Evolutionary conservation across 73 alveolate species (phyloP), one percentile per base, ranked within the genome.

Genomic region (Paramecium octaurelia): DNA sequence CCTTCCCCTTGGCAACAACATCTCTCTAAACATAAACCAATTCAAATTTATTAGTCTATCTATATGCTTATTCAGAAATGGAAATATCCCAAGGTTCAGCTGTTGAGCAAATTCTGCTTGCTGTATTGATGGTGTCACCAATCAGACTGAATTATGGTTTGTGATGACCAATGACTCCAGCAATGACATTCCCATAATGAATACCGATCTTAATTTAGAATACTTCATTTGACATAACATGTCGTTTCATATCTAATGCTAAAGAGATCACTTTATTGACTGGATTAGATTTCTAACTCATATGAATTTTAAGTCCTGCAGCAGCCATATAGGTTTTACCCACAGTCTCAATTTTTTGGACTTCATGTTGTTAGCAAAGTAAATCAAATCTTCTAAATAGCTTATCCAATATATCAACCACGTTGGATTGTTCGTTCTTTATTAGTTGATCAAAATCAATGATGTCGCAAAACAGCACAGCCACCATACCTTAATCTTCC

Each of bases 291-390:
- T 94, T 92, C 57, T 93, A 85, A 84, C 85, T 85, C 80, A 85
- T 94, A 23, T 73, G 48, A 6, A 70, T 70, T 59, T 93, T 93
- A 5, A 95, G 94, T n/a, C 99, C 99, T 44, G 97, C 99, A 20
- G 97, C 94, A 21, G 97, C 97, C 97, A 96, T 94, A 85, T 96
- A 96, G 0, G 99, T 94, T 83, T 95, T 95, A 1, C 99, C 99
- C 4, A 96, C 99, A 12, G 99, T 96, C 80, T 96, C 99, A 36
- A 96, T 96, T 92, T 92, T 92, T 16, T 84, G 18, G 12, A 83
- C 91, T 31, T 58, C 95, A 92, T 93, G 94, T 11, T 80, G 23
- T 20, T 59, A 93, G 57, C 97, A 93, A 36, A 96, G 92, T 88
- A 92, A 91, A 69, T 96, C 99, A 75, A 95, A 96, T 18, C 95